Evolutionary conservation across 352 stramenopile genomes (phyloP).

Genomic region (Pythium aquatile): DNA sequence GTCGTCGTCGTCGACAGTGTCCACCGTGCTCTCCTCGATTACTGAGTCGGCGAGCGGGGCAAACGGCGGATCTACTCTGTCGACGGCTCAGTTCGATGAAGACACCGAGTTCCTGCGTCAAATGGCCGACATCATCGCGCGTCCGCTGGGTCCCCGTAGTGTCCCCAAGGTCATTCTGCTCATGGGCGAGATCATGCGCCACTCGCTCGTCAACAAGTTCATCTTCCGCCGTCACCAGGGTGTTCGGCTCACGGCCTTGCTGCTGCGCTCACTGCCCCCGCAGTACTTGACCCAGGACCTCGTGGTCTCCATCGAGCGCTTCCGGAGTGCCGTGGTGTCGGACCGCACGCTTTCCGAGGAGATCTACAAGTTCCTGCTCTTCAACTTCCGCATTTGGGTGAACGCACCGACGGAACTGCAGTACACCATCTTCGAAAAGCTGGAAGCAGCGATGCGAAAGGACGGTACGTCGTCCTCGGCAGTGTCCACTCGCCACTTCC

Average conservation of each 20-base stretch:
- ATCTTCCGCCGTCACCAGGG: constrained; percentile 79
- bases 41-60: not conserved
- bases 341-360: constrained; percentile 78
- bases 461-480: constrained; percentile 68
- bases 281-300: constrained; percentile 68
- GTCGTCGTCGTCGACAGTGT: not conserved
- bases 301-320: constrained; percentile 65
- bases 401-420: constrained; percentile 73
- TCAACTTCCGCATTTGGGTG: constrained; percentile 86
- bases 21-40: not conserved
- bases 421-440: constrained; percentile 73
- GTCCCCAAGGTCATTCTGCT: constrained; percentile 77
- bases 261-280: constrained; percentile 66
- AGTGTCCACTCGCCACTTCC: constrained; percentile 74
- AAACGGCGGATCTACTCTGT: not conserved
- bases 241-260: constrained; percentile 63
- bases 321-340: constrained; percentile 73
- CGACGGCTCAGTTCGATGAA: constrained; percentile 63
- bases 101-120: constrained; percentile 71
- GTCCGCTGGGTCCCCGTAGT: constrained; percentile 62
- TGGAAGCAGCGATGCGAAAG: constrained; percentile 75
- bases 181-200: constrained; percentile 82
- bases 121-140: constrained; percentile 70
- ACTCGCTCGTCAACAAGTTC: constrained; percentile 87
- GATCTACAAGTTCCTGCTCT: constrained; percentile 82